Evolutionary conservation across 2,329 filamentous ascomycete species (phyloP), one percentile per base, ranked within the genome.

Genomic region (Dichotomopilus funicola): DNA sequence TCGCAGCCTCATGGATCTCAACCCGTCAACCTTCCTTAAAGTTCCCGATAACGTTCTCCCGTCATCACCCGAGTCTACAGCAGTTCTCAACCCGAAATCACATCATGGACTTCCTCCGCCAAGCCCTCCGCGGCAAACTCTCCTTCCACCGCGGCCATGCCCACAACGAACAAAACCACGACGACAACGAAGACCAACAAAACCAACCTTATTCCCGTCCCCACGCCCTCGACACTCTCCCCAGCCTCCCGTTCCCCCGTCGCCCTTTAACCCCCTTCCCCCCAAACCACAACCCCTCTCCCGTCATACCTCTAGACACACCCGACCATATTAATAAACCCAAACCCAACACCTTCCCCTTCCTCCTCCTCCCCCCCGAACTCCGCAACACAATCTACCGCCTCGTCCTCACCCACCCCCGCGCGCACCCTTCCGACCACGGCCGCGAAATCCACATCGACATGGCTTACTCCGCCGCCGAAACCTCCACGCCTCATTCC

Each of bases 331-430:
- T n/a, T n/a, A n/a, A n/a, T 27, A 27, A 53, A 13, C 43, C 27
- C 4, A 11, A 53, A 11, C 36, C 12, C 2, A 35, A 37, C 31
- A 4, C 42, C 27, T 59, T 54, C 31, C 44, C 36, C 27, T 56
- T 61, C 55, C 56, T 61, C 41, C 40, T 13, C 13, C 57, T 61
- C 4, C 59, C 59, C 1, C 51, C 55, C 11, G 59, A 61, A 7
- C 46, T 61, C 44, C 42, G 59, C 33, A 49, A 50, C 5, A 46
- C 54, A n/a, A 56, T 61, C 48, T 61, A 61, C 51, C 57, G 41
- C 33, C 50, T 58, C 35, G n/a, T 61, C 13, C 49, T 61, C 50
- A 42, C 52, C 41, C 19, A 27, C 19, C 19, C 19, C 19, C 19
- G 19, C 3, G 19, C 19, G 2, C 19, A 27, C 19, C 19, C 19